Evolutionary conservation across 768 basidiomycete species (phyloP).

Genomic region (Auricularia sp.): DNA sequence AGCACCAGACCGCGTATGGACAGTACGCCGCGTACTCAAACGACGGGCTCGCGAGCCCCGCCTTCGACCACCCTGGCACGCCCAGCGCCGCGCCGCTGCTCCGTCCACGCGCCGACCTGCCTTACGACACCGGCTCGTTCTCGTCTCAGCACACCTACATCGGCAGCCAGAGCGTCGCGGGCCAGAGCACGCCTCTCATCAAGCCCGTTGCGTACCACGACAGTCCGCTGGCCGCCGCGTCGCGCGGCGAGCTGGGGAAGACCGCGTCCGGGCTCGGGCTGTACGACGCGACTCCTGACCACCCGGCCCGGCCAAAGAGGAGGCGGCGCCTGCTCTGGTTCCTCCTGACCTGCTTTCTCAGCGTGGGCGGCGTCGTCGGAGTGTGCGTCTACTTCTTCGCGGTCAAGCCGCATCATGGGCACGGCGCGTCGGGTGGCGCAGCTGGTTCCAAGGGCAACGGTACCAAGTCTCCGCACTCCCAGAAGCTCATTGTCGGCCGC

Average conservation of each 20-base stretch:
- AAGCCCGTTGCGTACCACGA: too few species aligned
- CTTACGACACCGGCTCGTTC: too few species aligned
- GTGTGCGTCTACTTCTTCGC: slow-evolving; percentile 15
- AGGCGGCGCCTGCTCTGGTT: slow-evolving; percentile 5
- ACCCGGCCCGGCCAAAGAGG: not conserved
- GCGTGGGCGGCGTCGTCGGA: slow-evolving; percentile 11
- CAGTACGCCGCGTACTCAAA: too few species aligned
- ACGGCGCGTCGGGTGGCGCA: slow-evolving; percentile 17
- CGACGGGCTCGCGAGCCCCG: too few species aligned
- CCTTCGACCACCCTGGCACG: too few species aligned
- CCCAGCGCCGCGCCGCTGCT: too few species aligned
- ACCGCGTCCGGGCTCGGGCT: not conserved
- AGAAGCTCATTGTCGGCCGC: slow-evolving; percentile 41
- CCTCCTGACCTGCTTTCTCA: slow-evolving; percentile 6
- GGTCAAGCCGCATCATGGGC: slow-evolving; percentile 9
- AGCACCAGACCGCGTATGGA: too few species aligned
- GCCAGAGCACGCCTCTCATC: too few species aligned
- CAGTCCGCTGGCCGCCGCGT: too few species aligned
- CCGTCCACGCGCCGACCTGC: too few species aligned
- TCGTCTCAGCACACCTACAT: too few species aligned
- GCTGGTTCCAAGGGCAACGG: slow-evolving; percentile 41
- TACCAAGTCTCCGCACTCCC: slow-evolving; percentile 12
- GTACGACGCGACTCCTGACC: not conserved
- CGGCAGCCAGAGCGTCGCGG: too few species aligned
- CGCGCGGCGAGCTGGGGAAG: not conserved